phyloP scores from a whole-genome alignment of 192 early-diverging fungal genomes.

The Geosiphon pyriformis region DNA sequence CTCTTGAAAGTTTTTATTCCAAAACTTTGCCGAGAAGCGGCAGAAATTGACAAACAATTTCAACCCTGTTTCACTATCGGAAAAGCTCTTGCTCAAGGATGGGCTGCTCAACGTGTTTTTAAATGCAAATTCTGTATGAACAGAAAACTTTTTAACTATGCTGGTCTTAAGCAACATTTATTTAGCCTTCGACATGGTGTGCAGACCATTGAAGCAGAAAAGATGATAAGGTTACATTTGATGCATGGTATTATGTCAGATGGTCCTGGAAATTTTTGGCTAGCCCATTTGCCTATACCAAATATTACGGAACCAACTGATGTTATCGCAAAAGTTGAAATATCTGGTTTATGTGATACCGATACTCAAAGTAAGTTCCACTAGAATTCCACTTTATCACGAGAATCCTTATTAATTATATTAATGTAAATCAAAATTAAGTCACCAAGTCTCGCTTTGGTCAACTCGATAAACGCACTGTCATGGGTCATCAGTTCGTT shows the following conservation, averaged over 20 bases:
- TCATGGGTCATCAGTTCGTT: constrained; percentile 52
- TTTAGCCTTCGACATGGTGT: background rate
- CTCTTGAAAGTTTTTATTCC: background rate
- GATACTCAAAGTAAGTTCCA: constrained; percentile 31
- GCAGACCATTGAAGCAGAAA: background rate
- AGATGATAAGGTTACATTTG: background rate
- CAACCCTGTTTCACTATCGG: background rate
- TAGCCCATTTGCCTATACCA: constrained; percentile 23
- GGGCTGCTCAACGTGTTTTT: background rate
- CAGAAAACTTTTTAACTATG: background rate
- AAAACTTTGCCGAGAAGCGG: background rate
- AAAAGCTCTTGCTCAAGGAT: background rate
- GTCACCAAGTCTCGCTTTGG: constrained; percentile 35
- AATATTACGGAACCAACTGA: constrained; percentile 34
- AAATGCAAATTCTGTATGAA: background rate
- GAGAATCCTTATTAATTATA: background rate
- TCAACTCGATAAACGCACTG: constrained; percentile 36
- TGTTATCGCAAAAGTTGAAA: constrained; percentile 42
- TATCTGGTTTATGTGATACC: constrained; percentile 43
- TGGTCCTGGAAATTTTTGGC: background rate
- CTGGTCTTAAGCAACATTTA: background rate
- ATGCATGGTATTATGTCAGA: background rate
- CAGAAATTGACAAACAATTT: background rate
- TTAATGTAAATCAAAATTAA: background rate
- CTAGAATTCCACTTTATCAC: too few species aligned